Conservation (phyloP, 1,284 basidiomycete genomes). For the Cutaneotrichosporon sp. region DNA sequence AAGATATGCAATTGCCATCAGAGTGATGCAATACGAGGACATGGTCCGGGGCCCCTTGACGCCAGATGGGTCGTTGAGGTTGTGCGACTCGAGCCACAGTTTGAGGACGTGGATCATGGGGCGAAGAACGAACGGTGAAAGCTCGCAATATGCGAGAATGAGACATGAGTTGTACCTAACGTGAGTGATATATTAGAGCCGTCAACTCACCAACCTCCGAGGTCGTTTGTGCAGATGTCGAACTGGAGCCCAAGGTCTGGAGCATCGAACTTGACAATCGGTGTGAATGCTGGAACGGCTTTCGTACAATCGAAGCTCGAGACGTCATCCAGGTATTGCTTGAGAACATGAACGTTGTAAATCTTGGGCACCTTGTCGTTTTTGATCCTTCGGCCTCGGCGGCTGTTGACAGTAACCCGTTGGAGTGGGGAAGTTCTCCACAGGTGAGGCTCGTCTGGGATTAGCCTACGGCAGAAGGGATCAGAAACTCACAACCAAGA, state of each 20-base stretch:
- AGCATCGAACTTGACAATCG: slow-evolving; percentile 51
- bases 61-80: slow-evolving; percentile 50
- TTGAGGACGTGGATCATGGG: slow-evolving; percentile 52
- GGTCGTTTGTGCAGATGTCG: slow-evolving; percentile 52
- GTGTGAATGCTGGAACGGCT: slow-evolving; percentile 41
- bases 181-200: not conserved
- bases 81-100: slow-evolving; percentile 44
- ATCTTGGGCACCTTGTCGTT: slow-evolving; percentile 27
- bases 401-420: not conserved
- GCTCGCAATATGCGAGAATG: slow-evolving; percentile 49
- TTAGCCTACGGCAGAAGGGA: not conserved
- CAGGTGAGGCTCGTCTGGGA: slow-evolving; percentile 12
- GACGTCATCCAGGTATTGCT: slow-evolving; percentile 21
- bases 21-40: slow-evolving; percentile 52
- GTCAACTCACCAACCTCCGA: slow-evolving; percentile 46
- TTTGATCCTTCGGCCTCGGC: not conserved
- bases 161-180: slow-evolving; percentile 50
- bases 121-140: slow-evolving; percentile 49
- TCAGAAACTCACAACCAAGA: slow-evolving; percentile 40
- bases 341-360: slow-evolving; percentile 41
- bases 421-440: slow-evolving; percentile 8
- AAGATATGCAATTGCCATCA: slow-evolving; percentile 53
- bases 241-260: slow-evolving; percentile 29
- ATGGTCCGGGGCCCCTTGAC: slow-evolving; percentile 34
- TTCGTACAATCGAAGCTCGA: slow-evolving; percentile 28